These are phyloP conservation scores for Plasmodium chabaudi DNA, from an alignment of 169 alveolate genomes.

Conservation along the genomic window DNA sequence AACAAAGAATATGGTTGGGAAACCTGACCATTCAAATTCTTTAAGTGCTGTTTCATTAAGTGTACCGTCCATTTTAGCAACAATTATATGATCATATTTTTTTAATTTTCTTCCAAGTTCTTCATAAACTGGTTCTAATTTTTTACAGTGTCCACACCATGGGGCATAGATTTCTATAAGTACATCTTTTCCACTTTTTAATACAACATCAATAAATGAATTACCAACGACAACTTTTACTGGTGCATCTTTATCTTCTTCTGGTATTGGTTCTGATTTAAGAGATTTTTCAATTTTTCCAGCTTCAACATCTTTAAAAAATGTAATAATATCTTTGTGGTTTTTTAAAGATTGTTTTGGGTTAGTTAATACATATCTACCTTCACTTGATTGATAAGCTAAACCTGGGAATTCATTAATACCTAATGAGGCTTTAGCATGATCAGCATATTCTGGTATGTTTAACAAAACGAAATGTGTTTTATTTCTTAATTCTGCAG, in stretches of 20 bases:
- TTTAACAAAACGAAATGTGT: slow-evolving; percentile 66
- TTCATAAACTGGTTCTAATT: slow-evolving; percentile 82
- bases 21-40: slow-evolving; percentile 85
- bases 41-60: slow-evolving; percentile 85
- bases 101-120: slow-evolving; percentile 80
- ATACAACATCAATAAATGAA: slow-evolving; percentile 79
- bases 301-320: slow-evolving; percentile 84
- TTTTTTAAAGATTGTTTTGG: slow-evolving; percentile 52
- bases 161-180: slow-evolving; percentile 86
- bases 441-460: slow-evolving; percentile 72
- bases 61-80: slow-evolving; percentile 85
- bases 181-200: slow-evolving; percentile 78
- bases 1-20: slow-evolving; percentile 84
- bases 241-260: slow-evolving; percentile 79
- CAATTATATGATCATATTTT: slow-evolving; percentile 79
- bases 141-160: slow-evolving; percentile 87
- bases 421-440: slow-evolving; percentile 69
- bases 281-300: slow-evolving; percentile 81
- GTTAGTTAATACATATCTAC: slow-evolving; percentile 80
- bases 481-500: slow-evolving; percentile 61
- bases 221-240: slow-evolving; percentile 84
- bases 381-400: slow-evolving; percentile 83
- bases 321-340: slow-evolving; percentile 76
- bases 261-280: slow-evolving; percentile 85
- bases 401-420: slow-evolving; percentile 81